These are phyloP conservation scores for Scedosporium apiospermum DNA, from an alignment of 2,329 filamentous ascomycete species.

Conservation along the genomic window DNA sequence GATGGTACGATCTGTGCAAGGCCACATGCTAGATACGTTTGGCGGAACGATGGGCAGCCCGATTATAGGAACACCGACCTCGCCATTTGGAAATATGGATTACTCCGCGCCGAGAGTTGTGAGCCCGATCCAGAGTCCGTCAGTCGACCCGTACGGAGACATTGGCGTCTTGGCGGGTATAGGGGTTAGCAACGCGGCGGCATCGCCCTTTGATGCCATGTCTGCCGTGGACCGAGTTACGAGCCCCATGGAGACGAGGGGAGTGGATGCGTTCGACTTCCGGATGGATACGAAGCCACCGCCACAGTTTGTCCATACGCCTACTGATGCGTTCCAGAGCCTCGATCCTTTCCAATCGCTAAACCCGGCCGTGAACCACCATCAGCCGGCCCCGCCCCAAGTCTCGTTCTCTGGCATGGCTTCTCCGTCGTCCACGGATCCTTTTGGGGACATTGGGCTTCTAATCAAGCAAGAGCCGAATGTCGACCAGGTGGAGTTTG, in stretches of 20 bases:
- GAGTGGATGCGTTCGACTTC: not conserved
- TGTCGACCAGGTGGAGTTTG: not conserved
- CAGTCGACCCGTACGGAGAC: not conserved
- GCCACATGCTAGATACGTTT: conserved; percentile 2
- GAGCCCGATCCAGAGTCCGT: conserved; percentile 4
- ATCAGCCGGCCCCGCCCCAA: not conserved
- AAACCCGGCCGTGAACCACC: not conserved
- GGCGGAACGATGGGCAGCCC: conserved; percentile 1
- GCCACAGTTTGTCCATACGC: not conserved
- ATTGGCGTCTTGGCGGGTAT: not conserved
- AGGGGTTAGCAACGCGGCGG: not conserved
- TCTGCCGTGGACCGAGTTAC: not conserved
- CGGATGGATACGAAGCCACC: not conserved
- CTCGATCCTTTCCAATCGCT: conserved; percentile 3
- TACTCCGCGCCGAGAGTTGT: conserved; percentile 1
- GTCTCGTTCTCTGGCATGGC: not conserved
- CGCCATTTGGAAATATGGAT: conserved; percentile 6
- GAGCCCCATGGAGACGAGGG: conserved; percentile 2
- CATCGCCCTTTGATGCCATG: not conserved
- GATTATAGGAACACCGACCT: conserved; percentile 1
- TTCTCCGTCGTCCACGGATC: not conserved
- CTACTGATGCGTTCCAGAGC: conserved; percentile 1
- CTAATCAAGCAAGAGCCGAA: conserved; percentile 3
- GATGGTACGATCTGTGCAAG: not conserved
- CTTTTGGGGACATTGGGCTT: not conserved